Evolutionary conservation across 1,139 yeast species (phyloP).

Genomic region (Suhomyces bribrorum): DNA sequence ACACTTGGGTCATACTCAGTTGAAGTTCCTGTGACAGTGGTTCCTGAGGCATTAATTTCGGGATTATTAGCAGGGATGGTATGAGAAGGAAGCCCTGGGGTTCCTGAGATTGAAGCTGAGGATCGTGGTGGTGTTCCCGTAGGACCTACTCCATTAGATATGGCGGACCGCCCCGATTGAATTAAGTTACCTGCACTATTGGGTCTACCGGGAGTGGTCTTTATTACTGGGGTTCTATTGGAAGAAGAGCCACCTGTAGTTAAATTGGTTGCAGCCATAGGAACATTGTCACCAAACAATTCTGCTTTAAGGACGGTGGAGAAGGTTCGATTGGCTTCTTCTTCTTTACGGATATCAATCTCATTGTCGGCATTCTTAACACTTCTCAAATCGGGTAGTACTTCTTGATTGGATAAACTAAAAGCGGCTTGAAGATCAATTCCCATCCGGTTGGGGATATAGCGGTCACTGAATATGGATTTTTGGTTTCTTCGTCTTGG

Average conservation of each 20-base stretch:
- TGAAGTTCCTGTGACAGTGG: conserved; percentile 1
- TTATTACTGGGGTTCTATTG: conserved; percentile 12
- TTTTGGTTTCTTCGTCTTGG: conserved; percentile 46
- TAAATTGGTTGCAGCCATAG: conserved; percentile 49
- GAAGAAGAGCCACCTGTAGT: conserved; percentile 15
- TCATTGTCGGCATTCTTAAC: conserved; percentile 51
- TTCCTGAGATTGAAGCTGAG: conserved; percentile 7
- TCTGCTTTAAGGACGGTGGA: conserved; percentile 86
- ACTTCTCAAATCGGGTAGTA: conserved; percentile 38
- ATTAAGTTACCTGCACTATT: conserved; percentile 24
- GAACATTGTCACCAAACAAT: conserved; percentile 83
- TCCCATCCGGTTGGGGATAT: conserved; percentile 83
- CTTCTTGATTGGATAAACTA: conserved; percentile 56
- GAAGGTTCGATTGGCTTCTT: conserved; percentile 86
- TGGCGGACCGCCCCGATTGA: conserved; percentile 9
- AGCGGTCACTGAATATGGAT: conserved; percentile 72
- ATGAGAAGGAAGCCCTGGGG: conserved; percentile 4
- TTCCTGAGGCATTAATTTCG: conserved; percentile 1
- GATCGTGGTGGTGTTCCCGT: conserved; percentile 13
- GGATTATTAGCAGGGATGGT: conserved; percentile 6
- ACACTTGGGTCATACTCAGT: conserved; percentile 24
- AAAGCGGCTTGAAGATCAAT: conserved; percentile 88
- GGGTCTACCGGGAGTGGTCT: conserved; percentile 19
- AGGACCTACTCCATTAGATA: conserved; percentile 2
- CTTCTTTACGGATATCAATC: conserved; percentile 65